Evolutionary conservation across 257 asterid species (phyloP).

Genomic region (Primulina huaijiensis): DNA sequence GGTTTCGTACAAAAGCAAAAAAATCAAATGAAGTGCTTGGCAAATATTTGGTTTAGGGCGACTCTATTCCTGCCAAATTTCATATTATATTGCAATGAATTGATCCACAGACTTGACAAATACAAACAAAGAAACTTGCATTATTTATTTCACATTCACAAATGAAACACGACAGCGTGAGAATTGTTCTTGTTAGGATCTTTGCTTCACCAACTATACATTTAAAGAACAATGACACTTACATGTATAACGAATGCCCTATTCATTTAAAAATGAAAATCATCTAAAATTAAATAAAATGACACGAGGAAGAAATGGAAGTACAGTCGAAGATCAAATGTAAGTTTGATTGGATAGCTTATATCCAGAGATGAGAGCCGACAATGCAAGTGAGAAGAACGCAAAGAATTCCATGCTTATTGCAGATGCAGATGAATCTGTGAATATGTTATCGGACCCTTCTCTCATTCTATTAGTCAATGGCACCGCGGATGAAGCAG

Average conservation of each 20-base stretch:
- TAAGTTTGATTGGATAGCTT: slow-evolving; percentile 70
- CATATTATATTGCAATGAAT: neutral
- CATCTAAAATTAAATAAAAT: slow-evolving; percentile 20
- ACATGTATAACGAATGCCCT: neutral
- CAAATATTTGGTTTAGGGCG: neutral
- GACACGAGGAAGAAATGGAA: slow-evolving; percentile 19
- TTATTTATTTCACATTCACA: slow-evolving; percentile 21
- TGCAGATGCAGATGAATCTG: slow-evolving; percentile 85
- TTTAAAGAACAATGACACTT: slow-evolving; percentile 19
- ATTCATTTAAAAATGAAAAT: slow-evolving; percentile 13
- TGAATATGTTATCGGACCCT: slow-evolving; percentile 75
- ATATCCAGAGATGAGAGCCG: slow-evolving; percentile 80
- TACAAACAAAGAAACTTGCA: neutral
- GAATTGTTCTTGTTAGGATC: slow-evolving; percentile 1
- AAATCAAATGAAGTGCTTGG: neutral
- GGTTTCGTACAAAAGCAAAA: neutral
- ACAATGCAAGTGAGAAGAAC: slow-evolving; percentile 61
- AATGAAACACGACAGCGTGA: slow-evolving; percentile 15
- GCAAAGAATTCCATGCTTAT: slow-evolving; percentile 83
- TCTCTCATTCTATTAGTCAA: slow-evolving; percentile 72
- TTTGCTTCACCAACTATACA: slow-evolving; percentile 17
- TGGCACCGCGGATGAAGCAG: slow-evolving; percentile 92
- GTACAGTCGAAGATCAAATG: slow-evolving; percentile 40
- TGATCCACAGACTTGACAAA: neutral
- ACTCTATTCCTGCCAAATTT: neutral